A percentile compares a stretch with the other conserved stretches of the same genome.
These are phyloP conservation scores for Torrubiellomyces zombiae DNA, from an alignment of 2,329 filamentous ascomycete species.

Conservation along the genomic window DNA sequence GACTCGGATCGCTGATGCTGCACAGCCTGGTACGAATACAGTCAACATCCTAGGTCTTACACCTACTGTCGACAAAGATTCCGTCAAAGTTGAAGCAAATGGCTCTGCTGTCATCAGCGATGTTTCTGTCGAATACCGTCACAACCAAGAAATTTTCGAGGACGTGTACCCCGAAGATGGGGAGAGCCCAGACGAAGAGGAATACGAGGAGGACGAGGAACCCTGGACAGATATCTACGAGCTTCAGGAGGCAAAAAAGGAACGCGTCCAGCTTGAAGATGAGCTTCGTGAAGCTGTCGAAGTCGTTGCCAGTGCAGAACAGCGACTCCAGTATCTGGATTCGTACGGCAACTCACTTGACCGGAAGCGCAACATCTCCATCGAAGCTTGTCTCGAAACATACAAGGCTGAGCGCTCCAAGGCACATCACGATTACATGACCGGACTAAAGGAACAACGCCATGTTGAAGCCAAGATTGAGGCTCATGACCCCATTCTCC, in stretches of 20 bases:
- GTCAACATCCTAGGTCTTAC: slow-evolving; percentile 40
- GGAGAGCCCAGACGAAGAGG: slow-evolving; percentile 12
- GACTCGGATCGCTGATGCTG: slow-evolving; percentile 3
- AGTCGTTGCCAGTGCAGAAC: slow-evolving; percentile 9
- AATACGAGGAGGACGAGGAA: slow-evolving; percentile 11
- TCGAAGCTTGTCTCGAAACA: slow-evolving; percentile 19
- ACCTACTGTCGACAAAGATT: slow-evolving; percentile 37
- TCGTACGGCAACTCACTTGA: slow-evolving; percentile 20
- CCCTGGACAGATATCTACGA: slow-evolving; percentile 5
- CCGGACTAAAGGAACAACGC: slow-evolving; percentile 14
- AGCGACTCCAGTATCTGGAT: slow-evolving; percentile 24
- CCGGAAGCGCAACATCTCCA: slow-evolving; percentile 15
- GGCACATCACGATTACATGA: slow-evolving; percentile 23
- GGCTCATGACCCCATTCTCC: slow-evolving; percentile 16
- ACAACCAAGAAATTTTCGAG: slow-evolving; percentile 33
- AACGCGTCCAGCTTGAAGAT: slow-evolving; percentile 12
- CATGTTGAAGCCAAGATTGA: slow-evolving; percentile 16
- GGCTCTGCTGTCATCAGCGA: slow-evolving; percentile 41
- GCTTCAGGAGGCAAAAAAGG: slow-evolving; percentile 10
- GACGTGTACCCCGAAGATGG: slow-evolving; percentile 30
- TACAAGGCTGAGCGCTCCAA: slow-evolving; percentile 26
- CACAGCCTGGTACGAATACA: slow-evolving; percentile 37
- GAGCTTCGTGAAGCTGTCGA: slow-evolving; percentile 8
- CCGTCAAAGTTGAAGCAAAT: slow-evolving; percentile 42
- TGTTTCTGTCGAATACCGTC: slow-evolving; percentile 39